Conservation (phyloP, 2,329 filamentous ascomycete species). For the Alternaria sp. region DNA sequence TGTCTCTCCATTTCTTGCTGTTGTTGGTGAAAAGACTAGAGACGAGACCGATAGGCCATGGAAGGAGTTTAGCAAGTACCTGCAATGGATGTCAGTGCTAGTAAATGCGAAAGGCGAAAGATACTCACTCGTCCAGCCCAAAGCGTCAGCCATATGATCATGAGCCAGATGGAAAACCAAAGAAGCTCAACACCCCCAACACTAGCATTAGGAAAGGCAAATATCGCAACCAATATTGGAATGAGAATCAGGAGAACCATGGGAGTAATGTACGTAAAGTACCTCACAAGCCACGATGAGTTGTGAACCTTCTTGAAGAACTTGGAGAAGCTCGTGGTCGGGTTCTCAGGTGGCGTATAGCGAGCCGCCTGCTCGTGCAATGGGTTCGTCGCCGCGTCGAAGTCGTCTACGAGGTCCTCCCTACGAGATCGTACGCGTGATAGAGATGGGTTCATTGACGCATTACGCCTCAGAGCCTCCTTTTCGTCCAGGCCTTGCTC, state of each 20-base stretch:
- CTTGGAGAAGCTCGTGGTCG: constrained; percentile 67
- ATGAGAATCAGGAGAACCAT: constrained; percentile 70
- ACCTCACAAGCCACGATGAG: constrained; percentile 72
- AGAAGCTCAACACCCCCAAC: constrained; percentile 79
- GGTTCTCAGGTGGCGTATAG: constrained; percentile 71
- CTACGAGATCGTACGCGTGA: constrained; percentile 62
- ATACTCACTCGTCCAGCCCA: constrained; percentile 73
- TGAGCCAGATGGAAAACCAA: constrained; percentile 96
- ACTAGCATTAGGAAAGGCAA: constrained; percentile 66
- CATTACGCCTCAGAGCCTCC: constrained; percentile 46
- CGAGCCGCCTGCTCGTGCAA: constrained; percentile 71
- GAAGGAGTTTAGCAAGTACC: constrained; percentile 71
- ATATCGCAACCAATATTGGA: constrained; percentile 70
- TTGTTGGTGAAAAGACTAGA: constrained; percentile 85
- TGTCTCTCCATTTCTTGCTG: constrained; percentile 90
- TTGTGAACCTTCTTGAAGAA: constrained; percentile 71
- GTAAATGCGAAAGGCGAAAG: not conserved
- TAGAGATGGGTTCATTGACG: constrained; percentile 55
- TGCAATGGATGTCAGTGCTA: constrained; percentile 32
- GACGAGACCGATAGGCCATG: constrained; percentile 67
- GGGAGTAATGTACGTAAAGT: constrained; percentile 75
- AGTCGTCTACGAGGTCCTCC: constrained; percentile 69
- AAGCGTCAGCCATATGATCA: constrained; percentile 89
- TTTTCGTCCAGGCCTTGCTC: constrained; percentile 66
- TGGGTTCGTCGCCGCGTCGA: constrained; percentile 72